These are phyloP conservation scores for Bacterosira constricta DNA, from an alignment of 108 stramenopile species.

Conservation along the genomic window DNA sequence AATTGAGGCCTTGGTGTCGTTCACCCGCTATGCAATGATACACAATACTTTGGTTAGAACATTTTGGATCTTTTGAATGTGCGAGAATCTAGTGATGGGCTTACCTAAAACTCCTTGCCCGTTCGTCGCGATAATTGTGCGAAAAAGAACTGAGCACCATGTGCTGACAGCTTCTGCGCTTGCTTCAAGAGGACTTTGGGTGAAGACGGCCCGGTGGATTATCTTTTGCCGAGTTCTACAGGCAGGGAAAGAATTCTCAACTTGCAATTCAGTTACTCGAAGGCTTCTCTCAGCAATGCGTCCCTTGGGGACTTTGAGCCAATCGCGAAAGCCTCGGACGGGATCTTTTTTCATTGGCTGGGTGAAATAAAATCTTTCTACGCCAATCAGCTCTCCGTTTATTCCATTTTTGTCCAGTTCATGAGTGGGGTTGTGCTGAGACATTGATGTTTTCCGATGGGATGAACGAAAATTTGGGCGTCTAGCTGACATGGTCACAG, in stretches of 20 bases:
- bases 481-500: slow-evolving; percentile 24
- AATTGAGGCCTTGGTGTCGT: slow-evolving; percentile 76
- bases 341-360: slow-evolving; percentile 79
- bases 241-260: slow-evolving; percentile 79
- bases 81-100: neutral
- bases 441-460: slow-evolving; percentile 9
- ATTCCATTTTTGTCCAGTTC: slow-evolving; percentile 24
- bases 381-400: slow-evolving; percentile 64
- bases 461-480: slow-evolving; percentile 26
- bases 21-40: slow-evolving; percentile 39
- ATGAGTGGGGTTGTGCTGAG: slow-evolving; percentile 16
- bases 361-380: slow-evolving; percentile 82
- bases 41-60: neutral
- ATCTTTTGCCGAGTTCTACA: slow-evolving; percentile 85
- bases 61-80: neutral
- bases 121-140: slow-evolving; percentile 84
- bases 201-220: slow-evolving; percentile 77
- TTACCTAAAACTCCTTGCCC: slow-evolving; percentile 75
- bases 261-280: slow-evolving; percentile 81
- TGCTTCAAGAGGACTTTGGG: slow-evolving; percentile 84
- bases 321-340: slow-evolving; percentile 62
- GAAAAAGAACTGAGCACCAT: slow-evolving; percentile 88
- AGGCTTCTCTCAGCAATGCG: slow-evolving; percentile 79
- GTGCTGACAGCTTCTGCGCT: slow-evolving; percentile 80
- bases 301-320: slow-evolving; percentile 68